phyloP scores from a whole-genome alignment of 2,329 filamentous ascomycete species.

The Diaporthe amygdali region DNA sequence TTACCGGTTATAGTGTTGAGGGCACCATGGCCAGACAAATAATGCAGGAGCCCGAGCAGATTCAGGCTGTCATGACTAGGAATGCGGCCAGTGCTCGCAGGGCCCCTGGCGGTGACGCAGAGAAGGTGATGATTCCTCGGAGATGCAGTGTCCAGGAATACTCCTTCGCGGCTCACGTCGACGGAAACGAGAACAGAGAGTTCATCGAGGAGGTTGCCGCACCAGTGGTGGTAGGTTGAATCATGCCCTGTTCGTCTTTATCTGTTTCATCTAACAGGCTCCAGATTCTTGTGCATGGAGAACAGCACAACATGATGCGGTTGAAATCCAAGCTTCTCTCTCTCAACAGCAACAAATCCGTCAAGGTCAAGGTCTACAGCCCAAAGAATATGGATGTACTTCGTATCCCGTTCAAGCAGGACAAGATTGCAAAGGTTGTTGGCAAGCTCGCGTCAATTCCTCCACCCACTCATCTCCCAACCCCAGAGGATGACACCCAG shows the following conservation, averaged over 20 bases:
- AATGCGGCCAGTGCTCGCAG: slow-evolving; percentile 68
- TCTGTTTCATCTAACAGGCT: neutral
- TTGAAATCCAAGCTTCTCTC: slow-evolving; percentile 93
- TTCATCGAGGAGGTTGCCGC: slow-evolving; percentile 95
- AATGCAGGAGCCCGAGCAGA: slow-evolving; percentile 92
- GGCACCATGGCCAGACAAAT: slow-evolving; percentile 98
- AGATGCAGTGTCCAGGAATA: slow-evolving; percentile 93
- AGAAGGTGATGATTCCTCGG: slow-evolving; percentile 89
- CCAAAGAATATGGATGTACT: slow-evolving; percentile 95
- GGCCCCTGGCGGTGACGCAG: slow-evolving; percentile 71
- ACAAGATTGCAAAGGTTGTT: slow-evolving; percentile 95
- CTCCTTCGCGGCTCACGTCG: slow-evolving; percentile 95
- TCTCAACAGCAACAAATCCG: slow-evolving; percentile 81
- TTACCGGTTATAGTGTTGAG: slow-evolving; percentile 98
- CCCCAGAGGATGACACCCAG: slow-evolving; percentile 40
- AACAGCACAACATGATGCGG: slow-evolving; percentile 98
- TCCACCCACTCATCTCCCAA: slow-evolving; percentile 58
- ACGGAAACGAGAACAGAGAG: slow-evolving; percentile 92
- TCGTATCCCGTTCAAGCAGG: slow-evolving; percentile 91
- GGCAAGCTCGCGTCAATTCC: slow-evolving; percentile 86
- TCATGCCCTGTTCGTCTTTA: neutral
- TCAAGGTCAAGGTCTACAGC: slow-evolving; percentile 90
- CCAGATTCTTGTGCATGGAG: slow-evolving; percentile 93
- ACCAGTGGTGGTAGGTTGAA: slow-evolving; percentile 79
- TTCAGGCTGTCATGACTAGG: slow-evolving; percentile 89